Base-by-base conservation (phyloP, 2,329 filamentous ascomycete species). In the Trichophyton rubrum region DNA sequence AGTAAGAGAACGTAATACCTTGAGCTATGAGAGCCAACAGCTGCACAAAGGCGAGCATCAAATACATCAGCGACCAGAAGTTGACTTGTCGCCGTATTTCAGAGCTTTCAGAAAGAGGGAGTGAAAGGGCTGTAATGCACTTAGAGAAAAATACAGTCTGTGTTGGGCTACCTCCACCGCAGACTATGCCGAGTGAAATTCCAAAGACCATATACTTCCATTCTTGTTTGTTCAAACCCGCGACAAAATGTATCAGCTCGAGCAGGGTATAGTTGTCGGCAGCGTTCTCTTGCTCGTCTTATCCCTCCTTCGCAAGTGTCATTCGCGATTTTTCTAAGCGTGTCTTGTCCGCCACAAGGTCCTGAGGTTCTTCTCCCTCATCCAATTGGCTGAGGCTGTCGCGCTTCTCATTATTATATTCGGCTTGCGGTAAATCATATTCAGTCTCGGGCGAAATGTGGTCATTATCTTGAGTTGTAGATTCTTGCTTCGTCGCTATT, bases 61-160 rank as follows among this genome's bases (percentile, higher is more conserved):
- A 80, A 73, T 86, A 96, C 90, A 96, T 95, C 68, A 85, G 76
- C 60, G 85, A 85, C 90, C 90, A 96, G 72, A 95, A 95, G 69
- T 90, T 83, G 22, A 87, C 85, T 62, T 91, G 82, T 17, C 80
- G 78, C 64, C 86, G 83, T 60, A 93, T 79, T 59, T 83, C 72
- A 35, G 70, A 72, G 45, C 77, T 82, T 72, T 79, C 78, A 41
- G 65, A 72, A 15, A 75, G 72, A 30, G 78, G 82, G 22, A 85
- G 75, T 6, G 85, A 83, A 15, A 92, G 79, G 9, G 85, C 83
- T 62, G 83, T 82, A 72, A 97, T 91, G 61, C 90, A 82, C 73
- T 96, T 95, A 68, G 90, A 86, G 68, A 96, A 93, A 74, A 97
- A 86, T 65, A 96, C 83, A 65, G 88, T 82, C n/a, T 86, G 82